Conservation (phyloP, 1,139 yeast species). For the Saccharomyces pastorianus region DNA sequence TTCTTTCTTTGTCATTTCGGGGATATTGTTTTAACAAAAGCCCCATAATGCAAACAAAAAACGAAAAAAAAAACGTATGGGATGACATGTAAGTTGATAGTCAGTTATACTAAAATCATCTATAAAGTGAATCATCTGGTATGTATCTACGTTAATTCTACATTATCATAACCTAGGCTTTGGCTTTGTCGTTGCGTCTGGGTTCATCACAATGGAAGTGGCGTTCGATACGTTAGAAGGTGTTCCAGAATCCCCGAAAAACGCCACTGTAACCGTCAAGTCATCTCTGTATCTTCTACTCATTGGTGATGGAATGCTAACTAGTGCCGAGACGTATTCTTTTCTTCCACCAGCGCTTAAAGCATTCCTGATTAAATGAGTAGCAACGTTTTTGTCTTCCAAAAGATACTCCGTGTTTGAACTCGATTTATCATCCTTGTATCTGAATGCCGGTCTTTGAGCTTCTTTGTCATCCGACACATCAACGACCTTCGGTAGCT, state of each 20-base stretch:
- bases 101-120: background rate
- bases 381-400: conserved; percentile 83
- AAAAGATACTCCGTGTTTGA: conserved; percentile 38
- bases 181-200: conserved; percentile 45
- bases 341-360: conserved; percentile 79
- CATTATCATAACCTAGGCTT: conserved; percentile 41
- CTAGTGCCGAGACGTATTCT: conserved; percentile 80
- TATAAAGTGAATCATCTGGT: background rate
- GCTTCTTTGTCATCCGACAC: conserved; percentile 50
- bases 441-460: conserved; percentile 52
- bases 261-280: conserved; percentile 88
- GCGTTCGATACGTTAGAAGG: conserved; percentile 41
- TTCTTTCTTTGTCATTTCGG: conserved; percentile 1
- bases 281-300: conserved; percentile 93
- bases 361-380: conserved; percentile 90
- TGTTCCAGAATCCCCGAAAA: conserved; percentile 56
- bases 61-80: background rate
- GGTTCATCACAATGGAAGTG: conserved; percentile 41
- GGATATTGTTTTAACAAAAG: background rate
- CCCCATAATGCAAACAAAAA: background rate
- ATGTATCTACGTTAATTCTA: background rate
- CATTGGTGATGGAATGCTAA: conserved; percentile 88
- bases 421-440: conserved; percentile 30
- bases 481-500: conserved; percentile 56
- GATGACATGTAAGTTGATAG: background rate